Evolutionary conservation across 2,329 filamentous ascomycete species (phyloP).

Genomic region (Bisporella sp.): DNA sequence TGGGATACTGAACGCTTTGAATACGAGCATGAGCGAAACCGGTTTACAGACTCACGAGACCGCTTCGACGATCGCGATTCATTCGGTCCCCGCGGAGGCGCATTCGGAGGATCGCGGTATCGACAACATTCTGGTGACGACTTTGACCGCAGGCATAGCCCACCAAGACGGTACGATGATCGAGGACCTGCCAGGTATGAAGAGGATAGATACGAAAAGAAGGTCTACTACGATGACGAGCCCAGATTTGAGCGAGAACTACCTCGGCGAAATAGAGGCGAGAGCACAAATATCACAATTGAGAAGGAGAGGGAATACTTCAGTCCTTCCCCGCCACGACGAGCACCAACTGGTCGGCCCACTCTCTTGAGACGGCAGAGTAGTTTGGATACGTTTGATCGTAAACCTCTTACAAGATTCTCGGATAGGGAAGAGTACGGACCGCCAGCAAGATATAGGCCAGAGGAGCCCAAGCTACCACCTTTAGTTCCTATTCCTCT

Average conservation of each 20-base stretch:
- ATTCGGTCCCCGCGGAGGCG: constrained; percentile 33
- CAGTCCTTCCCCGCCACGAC: constrained; percentile 18
- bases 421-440: constrained; percentile 49
- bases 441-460: constrained; percentile 47
- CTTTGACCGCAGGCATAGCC: constrained; percentile 35
- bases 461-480: constrained; percentile 36
- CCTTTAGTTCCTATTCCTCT: constrained; percentile 56
- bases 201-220: constrained; percentile 30
- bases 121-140: constrained; percentile 44
- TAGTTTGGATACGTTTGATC: constrained; percentile 84
- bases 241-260: constrained; percentile 40
- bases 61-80: constrained; percentile 45
- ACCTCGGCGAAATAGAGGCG: constrained; percentile 29
- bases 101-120: constrained; percentile 27
- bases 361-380: constrained; percentile 73
- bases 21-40: constrained; percentile 38
- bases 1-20: constrained; percentile 51
- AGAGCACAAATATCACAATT: constrained; percentile 20
- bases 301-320: constrained; percentile 22
- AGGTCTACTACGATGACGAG: constrained; percentile 36
- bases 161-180: not conserved
- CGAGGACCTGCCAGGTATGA: constrained; percentile 27
- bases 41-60: constrained; percentile 24
- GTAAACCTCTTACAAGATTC: constrained; percentile 53
- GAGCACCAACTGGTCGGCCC: constrained; percentile 47